These are phyloP conservation scores for Pseudocercospora musae DNA, from an alignment of 2,329 filamentous ascomycete genomes.

Conservation along the genomic window DNA sequence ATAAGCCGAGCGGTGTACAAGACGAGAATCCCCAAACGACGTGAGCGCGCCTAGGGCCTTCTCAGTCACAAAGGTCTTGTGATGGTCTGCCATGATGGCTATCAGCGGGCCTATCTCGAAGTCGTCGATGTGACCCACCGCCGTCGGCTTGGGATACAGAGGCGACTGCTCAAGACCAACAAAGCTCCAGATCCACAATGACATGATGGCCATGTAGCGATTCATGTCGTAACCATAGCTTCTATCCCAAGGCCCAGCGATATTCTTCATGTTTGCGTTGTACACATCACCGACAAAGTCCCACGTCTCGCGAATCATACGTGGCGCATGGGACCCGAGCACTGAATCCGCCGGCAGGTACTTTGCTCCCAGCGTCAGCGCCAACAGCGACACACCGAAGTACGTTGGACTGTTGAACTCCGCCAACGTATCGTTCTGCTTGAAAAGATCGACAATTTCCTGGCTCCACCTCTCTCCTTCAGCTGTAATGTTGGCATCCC, in stretches of 20 bases:
- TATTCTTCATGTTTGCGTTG: conserved; percentile 58
- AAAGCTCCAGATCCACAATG: conserved; percentile 57
- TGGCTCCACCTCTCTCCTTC: conserved; percentile 56
- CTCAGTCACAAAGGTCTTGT: conserved; percentile 48
- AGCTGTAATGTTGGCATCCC: conserved; percentile 57
- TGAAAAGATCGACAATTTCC: conserved; percentile 57
- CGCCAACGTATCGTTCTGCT: conserved; percentile 54
- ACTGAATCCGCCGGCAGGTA: conserved; percentile 55
- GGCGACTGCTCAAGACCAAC: conserved; percentile 48
- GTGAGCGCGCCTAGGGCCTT: conserved; percentile 40
- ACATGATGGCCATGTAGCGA: conserved; percentile 57
- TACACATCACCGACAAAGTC: conserved; percentile 50
- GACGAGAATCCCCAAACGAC: conserved; percentile 46
- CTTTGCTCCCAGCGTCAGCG: conserved; percentile 57
- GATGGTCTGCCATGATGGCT: conserved; percentile 52
- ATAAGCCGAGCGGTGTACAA: conserved; percentile 52
- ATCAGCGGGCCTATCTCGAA: conserved; percentile 58
- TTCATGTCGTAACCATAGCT: conserved; percentile 64
- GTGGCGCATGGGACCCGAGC: conserved; percentile 51
- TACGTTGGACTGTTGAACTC: conserved; percentile 65
- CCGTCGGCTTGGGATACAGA: conserved; percentile 42
- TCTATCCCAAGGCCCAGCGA: conserved; percentile 64
- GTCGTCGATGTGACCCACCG: conserved; percentile 59
- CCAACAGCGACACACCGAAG: conserved; percentile 59
- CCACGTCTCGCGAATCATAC: conserved; percentile 57